Evolutionary conservation across 129 eudicot species (phyloP), one percentile per base, ranked within the genome.

Genomic region (Helichrysum umbraculigerum): DNA sequence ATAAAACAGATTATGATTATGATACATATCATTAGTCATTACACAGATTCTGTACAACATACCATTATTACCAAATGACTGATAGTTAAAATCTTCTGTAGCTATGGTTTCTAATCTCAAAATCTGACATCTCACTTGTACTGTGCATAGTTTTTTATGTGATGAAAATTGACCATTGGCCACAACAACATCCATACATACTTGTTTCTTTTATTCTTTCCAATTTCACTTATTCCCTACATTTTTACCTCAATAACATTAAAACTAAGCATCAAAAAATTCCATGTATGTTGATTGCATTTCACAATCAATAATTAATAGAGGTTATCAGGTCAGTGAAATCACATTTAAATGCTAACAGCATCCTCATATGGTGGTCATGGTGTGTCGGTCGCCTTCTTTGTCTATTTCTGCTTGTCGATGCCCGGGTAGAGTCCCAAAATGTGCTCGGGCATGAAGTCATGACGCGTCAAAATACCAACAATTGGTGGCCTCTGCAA

Each of bases 401-500:
- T 50, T 34, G 28, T 63, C 63, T 82, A 76, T 68, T 88, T 87
- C 39, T 85, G 83, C 20, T 59, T 72, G 56, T 75, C 80, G 4
- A 95, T 35, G 70, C 86, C 84, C 6, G 97, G 99, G 81, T 95
- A 95, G 71, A 95, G 93, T 57, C 96, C 94, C 85, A 91, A 82
- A 15, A 95, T 61, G 72, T 91, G 99, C 79, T 95, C 92, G 0
- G 90, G 83, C 97, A 95, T 91, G 66, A 95, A 91, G 80, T 95
- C 99, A 44, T 95, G 97, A 63, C 97, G 85, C 1, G 99, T 95
- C 90, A 95, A 83, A 41, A 95, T 86, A 67, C 99, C 96, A 51
- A 89, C 97, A 28, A 88, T 66, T 20, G 97, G 97, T 37, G 90
- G 89, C 69, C 90, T 84, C 97, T 91, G 96, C 85, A 77, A 77